Percentiles rank a stretch among this genome's conserved stretches.
Evolutionary conservation across 768 basidiomycete species (phyloP).

Genomic region (Trametes gibbosa): DNA sequence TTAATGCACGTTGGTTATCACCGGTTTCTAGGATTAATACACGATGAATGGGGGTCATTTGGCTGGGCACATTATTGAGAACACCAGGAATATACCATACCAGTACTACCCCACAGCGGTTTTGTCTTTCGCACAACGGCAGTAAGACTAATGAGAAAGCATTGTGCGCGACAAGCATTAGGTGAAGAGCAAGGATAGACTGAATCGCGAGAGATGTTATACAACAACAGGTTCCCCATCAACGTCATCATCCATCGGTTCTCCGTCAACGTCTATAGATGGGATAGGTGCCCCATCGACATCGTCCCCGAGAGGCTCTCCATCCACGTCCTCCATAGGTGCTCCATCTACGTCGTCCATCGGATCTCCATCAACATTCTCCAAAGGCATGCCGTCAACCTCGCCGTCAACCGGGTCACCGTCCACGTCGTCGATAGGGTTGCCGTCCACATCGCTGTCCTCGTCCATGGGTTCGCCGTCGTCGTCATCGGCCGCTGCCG

Average conservation of each 20-base stretch:
- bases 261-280: constrained; percentile 37
- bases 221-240: constrained; percentile 35
- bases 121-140: background rate
- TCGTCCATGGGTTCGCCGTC: constrained; percentile 43
- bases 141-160: too few species aligned
- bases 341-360: constrained; percentile 34
- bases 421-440: constrained; percentile 45
- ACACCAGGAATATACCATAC: constrained; percentile 5
- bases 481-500: constrained; percentile 36
- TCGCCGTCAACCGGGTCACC: constrained; percentile 45
- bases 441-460: constrained; percentile 51
- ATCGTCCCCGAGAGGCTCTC: constrained; percentile 30
- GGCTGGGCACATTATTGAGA: background rate
- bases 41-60: background rate
- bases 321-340: constrained; percentile 37
- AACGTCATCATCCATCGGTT: constrained; percentile 35
- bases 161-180: too few species aligned
- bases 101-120: background rate
- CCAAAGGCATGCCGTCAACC: constrained; percentile 34
- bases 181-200: too few species aligned
- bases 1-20: constrained; percentile 1
- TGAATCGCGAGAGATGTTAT: background rate
- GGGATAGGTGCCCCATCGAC: constrained; percentile 40
- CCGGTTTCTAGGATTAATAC: background rate
- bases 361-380: constrained; percentile 32